These are phyloP conservation scores for Beauveria sp. DNA, from an alignment of 2,329 filamentous ascomycete species.

Conservation along the genomic window DNA sequence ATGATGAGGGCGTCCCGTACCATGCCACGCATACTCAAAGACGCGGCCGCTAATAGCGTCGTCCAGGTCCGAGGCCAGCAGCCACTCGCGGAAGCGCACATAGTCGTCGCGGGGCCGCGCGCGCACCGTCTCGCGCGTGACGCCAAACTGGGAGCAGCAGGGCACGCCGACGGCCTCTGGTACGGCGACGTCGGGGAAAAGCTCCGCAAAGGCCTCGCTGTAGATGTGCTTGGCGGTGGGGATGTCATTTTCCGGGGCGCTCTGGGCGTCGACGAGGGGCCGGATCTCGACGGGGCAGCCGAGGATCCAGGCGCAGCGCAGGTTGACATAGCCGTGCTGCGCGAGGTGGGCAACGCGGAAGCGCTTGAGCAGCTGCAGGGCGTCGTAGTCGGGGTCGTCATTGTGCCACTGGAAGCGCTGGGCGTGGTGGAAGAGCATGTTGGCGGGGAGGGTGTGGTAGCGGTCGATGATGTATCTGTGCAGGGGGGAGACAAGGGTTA, in stretches of 20 bases:
- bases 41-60: slow-evolving; percentile 51
- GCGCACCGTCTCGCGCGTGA: slow-evolving; percentile 44
- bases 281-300: slow-evolving; percentile 45
- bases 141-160: slow-evolving; percentile 61
- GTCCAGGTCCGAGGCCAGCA: slow-evolving; percentile 45
- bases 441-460: slow-evolving; percentile 37
- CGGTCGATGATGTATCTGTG: slow-evolving; percentile 39
- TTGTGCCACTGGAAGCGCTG: slow-evolving; percentile 46
- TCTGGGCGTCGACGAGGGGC: slow-evolving; percentile 27
- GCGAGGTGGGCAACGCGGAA: slow-evolving; percentile 44
- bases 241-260: slow-evolving; percentile 22
- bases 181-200: slow-evolving; percentile 33
- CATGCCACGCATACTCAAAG: slow-evolving; percentile 60
- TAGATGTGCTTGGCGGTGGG: slow-evolving; percentile 35
- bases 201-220: slow-evolving; percentile 33
- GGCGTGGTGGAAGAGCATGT: slow-evolving; percentile 40
- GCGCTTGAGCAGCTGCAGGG: slow-evolving; percentile 39
- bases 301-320: slow-evolving; percentile 51
- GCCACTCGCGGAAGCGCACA: slow-evolving; percentile 49
- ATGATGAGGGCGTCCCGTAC: slow-evolving; percentile 25
- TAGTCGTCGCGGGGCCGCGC: slow-evolving; percentile 45
- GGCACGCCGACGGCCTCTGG: slow-evolving; percentile 44
- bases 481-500: neutral
- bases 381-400: slow-evolving; percentile 46
- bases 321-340: slow-evolving; percentile 49